These are phyloP conservation scores for Daldinia loculata DNA, from an alignment of 495 filamentous ascomycete species.

Conservation along the genomic window DNA sequence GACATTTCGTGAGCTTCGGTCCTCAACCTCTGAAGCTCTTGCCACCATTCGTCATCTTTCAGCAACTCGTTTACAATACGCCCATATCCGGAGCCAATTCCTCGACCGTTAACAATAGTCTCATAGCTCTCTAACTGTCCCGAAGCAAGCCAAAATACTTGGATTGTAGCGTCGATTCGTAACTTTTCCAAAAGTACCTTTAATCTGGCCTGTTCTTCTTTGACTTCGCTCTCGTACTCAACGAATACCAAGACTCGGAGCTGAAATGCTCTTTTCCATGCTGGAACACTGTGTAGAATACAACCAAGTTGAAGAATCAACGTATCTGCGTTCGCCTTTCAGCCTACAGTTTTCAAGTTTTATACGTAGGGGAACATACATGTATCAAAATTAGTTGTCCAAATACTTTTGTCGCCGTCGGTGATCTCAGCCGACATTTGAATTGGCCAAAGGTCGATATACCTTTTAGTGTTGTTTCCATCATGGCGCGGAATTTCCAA, in stretches of 20 bases:
- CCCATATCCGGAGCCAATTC: conserved; percentile 55
- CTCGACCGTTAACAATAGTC: conserved; percentile 74
- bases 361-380: conserved; percentile 54
- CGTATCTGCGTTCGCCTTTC: conserved; percentile 61
- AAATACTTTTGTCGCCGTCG: conserved; percentile 70
- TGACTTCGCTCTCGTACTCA: conserved; percentile 86
- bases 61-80: conserved; percentile 66
- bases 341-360: not conserved
- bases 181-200: conserved; percentile 80
- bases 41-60: conserved; percentile 83
- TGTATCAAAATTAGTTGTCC: conserved; percentile 92
- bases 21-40: conserved; percentile 71
- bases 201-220: conserved; percentile 78
- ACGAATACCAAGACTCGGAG: conserved; percentile 86
- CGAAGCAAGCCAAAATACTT: conserved; percentile 83
- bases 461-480: conserved; percentile 71
- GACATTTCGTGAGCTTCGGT: conserved; percentile 63
- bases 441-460: conserved; percentile 90
- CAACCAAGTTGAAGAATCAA: conserved; percentile 86
- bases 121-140: conserved; percentile 78
- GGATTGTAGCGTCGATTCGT: conserved; percentile 78
- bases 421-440: conserved; percentile 81
- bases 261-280: conserved; percentile 80
- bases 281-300: conserved; percentile 82
- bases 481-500: conserved; percentile 72